Evolutionary conservation across 1,284 basidiomycete species (phyloP).

Genomic region (Malassezia globosa): DNA sequence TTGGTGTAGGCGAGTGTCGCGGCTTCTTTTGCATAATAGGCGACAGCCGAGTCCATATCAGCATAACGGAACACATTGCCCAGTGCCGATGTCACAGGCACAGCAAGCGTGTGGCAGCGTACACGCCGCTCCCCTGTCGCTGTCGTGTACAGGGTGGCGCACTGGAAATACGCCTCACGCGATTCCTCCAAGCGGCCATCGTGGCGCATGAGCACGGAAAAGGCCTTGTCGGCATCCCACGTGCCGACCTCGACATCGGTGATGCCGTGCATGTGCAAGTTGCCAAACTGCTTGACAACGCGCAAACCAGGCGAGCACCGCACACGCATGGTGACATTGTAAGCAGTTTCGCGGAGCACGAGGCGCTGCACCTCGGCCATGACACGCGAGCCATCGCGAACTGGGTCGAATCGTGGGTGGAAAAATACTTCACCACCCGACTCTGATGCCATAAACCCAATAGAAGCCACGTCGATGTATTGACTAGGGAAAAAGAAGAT

Average conservation of each 20-base stretch:
- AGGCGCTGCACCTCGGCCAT: constrained; percentile 64
- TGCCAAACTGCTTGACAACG: constrained; percentile 63
- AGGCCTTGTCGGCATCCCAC: constrained; percentile 68
- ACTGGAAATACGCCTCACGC: constrained; percentile 71
- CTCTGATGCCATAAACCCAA: constrained; percentile 58
- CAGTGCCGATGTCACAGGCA: constrained; percentile 70
- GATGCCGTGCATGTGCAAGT: constrained; percentile 64
- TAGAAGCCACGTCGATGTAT: constrained; percentile 75
- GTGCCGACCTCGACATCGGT: constrained; percentile 71
- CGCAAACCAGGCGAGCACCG: constrained; percentile 76
- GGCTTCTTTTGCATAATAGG: constrained; percentile 61
- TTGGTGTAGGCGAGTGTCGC: constrained; percentile 64
- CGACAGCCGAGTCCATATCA: constrained; percentile 75
- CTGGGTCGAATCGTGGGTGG: constrained; percentile 73
- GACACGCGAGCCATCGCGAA: constrained; percentile 60
- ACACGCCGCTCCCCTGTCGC: constrained; percentile 69
- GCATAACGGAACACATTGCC: constrained; percentile 85
- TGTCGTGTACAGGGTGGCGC: constrained; percentile 81
- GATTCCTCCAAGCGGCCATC: constrained; percentile 60
- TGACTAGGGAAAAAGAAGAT: constrained; percentile 74
- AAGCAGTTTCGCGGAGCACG: constrained; percentile 63
- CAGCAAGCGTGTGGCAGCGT: constrained; percentile 69
- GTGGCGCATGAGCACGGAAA: constrained; percentile 60
- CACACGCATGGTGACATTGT: constrained; percentile 69
- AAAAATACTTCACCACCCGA: constrained; percentile 91